Conservation (phyloP, 148 eudicot species). For the Rhododendron ovatum region DNA sequence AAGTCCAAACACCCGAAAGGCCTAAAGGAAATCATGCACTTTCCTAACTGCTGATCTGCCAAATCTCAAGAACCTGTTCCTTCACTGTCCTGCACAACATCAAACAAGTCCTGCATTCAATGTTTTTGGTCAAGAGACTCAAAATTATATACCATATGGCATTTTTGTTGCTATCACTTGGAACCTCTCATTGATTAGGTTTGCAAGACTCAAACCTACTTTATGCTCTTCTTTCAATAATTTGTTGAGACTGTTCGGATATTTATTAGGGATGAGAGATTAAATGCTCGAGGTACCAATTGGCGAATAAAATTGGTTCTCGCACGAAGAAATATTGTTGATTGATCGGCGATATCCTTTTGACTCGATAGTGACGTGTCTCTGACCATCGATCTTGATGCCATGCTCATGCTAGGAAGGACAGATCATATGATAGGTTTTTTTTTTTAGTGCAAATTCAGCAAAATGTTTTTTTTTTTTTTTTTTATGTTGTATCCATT, state of each 20-base stretch:
- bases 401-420: neutral
- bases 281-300: neutral
- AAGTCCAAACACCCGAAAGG: too few species aligned
- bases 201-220: conserved; percentile 6
- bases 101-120: neutral
- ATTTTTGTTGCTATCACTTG: neutral
- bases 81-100: neutral
- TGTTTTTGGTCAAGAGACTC: conserved; percentile 1
- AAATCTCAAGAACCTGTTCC: neutral
- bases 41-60: neutral
- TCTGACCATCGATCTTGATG: neutral
- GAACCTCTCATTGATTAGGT: neutral
- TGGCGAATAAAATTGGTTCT: neutral
- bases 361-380: neutral
- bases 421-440: neutral
- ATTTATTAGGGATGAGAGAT: neutral
- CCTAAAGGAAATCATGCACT: neutral
- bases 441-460: neutral
- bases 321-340: neutral
- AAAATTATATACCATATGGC: neutral
- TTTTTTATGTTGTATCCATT: neutral
- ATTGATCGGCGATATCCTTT: neutral
- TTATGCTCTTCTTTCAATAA: neutral
- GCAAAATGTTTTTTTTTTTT: too few species aligned
- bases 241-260: neutral